Conservation (phyloP, 2,329 filamentous ascomycete genomes). For the Pyrenophora tritici-repentis region DNA sequence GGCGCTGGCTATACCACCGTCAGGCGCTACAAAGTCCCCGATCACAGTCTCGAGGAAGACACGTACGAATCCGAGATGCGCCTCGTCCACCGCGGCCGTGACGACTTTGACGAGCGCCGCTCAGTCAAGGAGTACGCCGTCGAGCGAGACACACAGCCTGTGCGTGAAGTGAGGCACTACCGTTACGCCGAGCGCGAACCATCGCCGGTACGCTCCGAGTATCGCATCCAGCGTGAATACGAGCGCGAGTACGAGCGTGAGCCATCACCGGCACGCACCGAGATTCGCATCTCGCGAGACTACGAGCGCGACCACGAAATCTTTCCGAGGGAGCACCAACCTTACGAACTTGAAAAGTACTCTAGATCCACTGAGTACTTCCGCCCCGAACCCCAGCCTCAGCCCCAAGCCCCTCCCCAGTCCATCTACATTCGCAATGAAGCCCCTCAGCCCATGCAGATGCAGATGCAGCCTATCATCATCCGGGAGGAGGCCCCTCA, state of each 20-base stretch:
- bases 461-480: slow-evolving; percentile 51
- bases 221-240: slow-evolving; percentile 58
- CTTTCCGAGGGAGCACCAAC: slow-evolving; percentile 35
- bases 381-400: slow-evolving; percentile 48
- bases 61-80: slow-evolving; percentile 55
- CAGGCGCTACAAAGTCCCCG: slow-evolving; percentile 64
- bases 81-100: slow-evolving; percentile 50
- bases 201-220: slow-evolving; percentile 54
- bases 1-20: slow-evolving; percentile 59
- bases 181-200: slow-evolving; percentile 46
- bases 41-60: slow-evolving; percentile 50
- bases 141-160: slow-evolving; percentile 40
- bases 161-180: slow-evolving; percentile 45
- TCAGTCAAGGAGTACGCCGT: slow-evolving; percentile 46
- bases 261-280: slow-evolving; percentile 51
- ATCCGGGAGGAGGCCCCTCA: slow-evolving; percentile 48
- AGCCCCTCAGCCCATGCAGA: slow-evolving; percentile 54
- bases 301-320: slow-evolving; percentile 40
- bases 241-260: slow-evolving; percentile 45
- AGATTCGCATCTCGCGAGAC: slow-evolving; percentile 40
- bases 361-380: slow-evolving; percentile 59
- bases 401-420: slow-evolving; percentile 32
- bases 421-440: slow-evolving; percentile 59
- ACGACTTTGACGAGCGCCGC: slow-evolving; percentile 41
- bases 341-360: slow-evolving; percentile 55